phyloP scores from a whole-genome alignment of 371 early-diverging fungal species.

The Mucor indicus region DNA sequence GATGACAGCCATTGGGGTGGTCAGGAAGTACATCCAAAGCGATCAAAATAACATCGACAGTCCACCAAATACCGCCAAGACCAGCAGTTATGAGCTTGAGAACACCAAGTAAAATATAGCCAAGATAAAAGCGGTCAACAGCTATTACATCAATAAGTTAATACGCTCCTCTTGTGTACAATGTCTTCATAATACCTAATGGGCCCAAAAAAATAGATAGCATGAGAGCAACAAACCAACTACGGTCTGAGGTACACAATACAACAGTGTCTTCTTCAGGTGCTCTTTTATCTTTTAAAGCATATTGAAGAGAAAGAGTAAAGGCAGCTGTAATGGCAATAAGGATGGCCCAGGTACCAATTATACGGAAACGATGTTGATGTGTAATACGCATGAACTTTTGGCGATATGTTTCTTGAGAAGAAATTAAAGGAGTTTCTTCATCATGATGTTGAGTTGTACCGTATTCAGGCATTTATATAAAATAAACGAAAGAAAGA shows the following conservation, averaged over 20 bases:
- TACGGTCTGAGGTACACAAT: slow-evolving; percentile 43
- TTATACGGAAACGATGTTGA: slow-evolving; percentile 35
- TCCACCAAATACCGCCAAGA: slow-evolving; percentile 14
- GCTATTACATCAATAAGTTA: too few species aligned
- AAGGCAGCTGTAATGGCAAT: slow-evolving; percentile 32
- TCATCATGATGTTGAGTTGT: slow-evolving; percentile 33
- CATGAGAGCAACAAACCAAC: slow-evolving; percentile 44
- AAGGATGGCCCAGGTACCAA: slow-evolving; percentile 33
- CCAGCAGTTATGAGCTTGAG: slow-evolving; percentile 37
- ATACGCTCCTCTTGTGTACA: too few species aligned
- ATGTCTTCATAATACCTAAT: too few species aligned
- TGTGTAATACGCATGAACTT: slow-evolving; percentile 27
- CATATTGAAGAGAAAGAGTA: slow-evolving; percentile 33
- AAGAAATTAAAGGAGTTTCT: slow-evolving; percentile 24
- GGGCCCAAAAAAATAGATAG: slow-evolving; percentile 49
- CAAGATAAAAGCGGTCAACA: slow-evolving; percentile 55
- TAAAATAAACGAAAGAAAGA: slow-evolving; percentile 3
- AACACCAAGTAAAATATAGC: slow-evolving; percentile 44
- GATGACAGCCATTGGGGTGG: neutral
- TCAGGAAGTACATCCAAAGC: slow-evolving; percentile 2
- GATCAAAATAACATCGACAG: neutral
- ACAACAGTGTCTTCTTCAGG: slow-evolving; percentile 7
- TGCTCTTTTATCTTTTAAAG: slow-evolving; percentile 10
- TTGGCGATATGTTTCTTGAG: slow-evolving; percentile 15
- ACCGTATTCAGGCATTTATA: slow-evolving; percentile 35